Base-by-base conservation (phyloP, 2,329 filamentous ascomycete species). In the Ophiostoma fasciatum region DNA sequence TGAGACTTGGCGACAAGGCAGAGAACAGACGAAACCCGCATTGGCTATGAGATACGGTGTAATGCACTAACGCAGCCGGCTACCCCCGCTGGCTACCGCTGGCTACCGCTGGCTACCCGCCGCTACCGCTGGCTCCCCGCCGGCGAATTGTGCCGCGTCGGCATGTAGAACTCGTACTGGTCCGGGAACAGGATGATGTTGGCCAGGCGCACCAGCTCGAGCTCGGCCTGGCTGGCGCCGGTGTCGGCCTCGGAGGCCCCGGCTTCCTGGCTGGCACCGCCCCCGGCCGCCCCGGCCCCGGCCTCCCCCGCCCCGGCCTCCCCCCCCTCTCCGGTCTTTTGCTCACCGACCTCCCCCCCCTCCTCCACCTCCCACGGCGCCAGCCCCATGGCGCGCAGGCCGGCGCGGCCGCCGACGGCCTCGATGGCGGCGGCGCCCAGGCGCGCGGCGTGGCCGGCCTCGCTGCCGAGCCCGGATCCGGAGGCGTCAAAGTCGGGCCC, bases 111-210 rank as follows among this genome's bases (percentile, higher is more conserved):
- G n/a, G n/a, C n/a, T n/a, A n/a, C n/a, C n/a, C n/a, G n/a, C n/a
- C n/a, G n/a, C 27, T 10, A 29, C 26, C 37, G 14, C 12, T 42
- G n/a, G n/a, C n/a, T n/a, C n/a, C 21, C 21, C 21, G 21, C 42
- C 2, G 45, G 45, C 36, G 45, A 47, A 31, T 42, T 45, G 23
- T 47, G 45, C 38, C 48, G 36, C 36, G 57, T 61, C 11, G 59
- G 56, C 55, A 63, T 62, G 47, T 61, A 64, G 39, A 63, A 63
- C 45, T 63, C 60, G 42, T 63, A 67, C 13, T 59, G 54, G 41
- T 69, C 66, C 3, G 67, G 67, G 43, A 71, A 71, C 20, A 71
- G 50, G 35, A 73, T 71, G 36, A 68, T 68, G 47, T 71, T 72
- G 17, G 67, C 66, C 26, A 71, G 52, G 26, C 64, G 52, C 11